These are phyloP conservation scores for Saxispiralis lemnorum DNA, from an alignment of 495 filamentous ascomycete genomes.

Conservation along the genomic window DNA sequence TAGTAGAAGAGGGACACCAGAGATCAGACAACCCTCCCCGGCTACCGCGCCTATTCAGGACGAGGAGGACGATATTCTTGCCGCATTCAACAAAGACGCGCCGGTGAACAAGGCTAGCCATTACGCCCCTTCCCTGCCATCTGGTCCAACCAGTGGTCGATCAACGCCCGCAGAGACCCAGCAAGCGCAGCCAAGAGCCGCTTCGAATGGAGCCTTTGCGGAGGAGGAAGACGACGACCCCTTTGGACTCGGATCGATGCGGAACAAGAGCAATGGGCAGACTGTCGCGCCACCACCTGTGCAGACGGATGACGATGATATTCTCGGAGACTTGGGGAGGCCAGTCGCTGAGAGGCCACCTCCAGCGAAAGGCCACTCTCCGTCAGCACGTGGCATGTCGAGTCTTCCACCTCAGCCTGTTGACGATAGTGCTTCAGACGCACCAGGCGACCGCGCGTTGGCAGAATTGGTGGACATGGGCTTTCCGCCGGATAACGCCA, in stretches of 20 bases:
- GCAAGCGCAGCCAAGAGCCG: neutral
- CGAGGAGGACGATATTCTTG: slow-evolving; percentile 43
- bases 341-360: slow-evolving; percentile 51
- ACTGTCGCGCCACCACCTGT: slow-evolving; percentile 22
- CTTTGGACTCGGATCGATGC: slow-evolving; percentile 61
- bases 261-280: slow-evolving; percentile 25
- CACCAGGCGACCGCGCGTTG: slow-evolving; percentile 58
- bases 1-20: slow-evolving; percentile 32
- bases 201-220: neutral
- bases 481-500: slow-evolving; percentile 65
- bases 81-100: slow-evolving; percentile 42
- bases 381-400: too few species aligned
- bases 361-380: too few species aligned
- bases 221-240: slow-evolving; percentile 54
- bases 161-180: slow-evolving; percentile 6
- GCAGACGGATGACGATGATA: slow-evolving; percentile 52
- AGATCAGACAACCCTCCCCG: slow-evolving; percentile 11
- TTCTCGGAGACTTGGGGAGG: slow-evolving; percentile 69
- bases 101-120: slow-evolving; percentile 45
- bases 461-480: slow-evolving; percentile 92
- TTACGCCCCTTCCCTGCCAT: slow-evolving; percentile 32
- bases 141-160: slow-evolving; percentile 13
- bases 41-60: slow-evolving; percentile 9
- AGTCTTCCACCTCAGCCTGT: too few species aligned
- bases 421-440: too few species aligned